Evolutionary conservation across 2,329 filamentous ascomycete species (phyloP), one percentile per base, ranked within the genome.

Genomic region (Apiospora hydei): DNA sequence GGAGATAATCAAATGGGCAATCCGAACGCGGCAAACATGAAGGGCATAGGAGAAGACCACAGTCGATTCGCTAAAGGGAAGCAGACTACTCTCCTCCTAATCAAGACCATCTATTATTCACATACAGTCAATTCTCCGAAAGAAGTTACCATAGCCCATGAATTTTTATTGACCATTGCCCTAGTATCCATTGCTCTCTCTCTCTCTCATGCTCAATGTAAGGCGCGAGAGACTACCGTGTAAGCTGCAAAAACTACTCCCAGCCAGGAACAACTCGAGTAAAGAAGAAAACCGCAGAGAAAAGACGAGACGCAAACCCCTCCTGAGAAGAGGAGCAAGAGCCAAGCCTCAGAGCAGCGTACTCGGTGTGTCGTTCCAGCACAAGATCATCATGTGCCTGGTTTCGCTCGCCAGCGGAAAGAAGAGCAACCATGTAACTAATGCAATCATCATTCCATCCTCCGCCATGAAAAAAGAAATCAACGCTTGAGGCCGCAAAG

Each of bases 231-330:
- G 24, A 53, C 16, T 11, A 7, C n/a, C 16, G 14, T 24, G 10
- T n/a, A n/a, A 11, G 57, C 57, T 64, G 57, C 34, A 38, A 64
- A 41, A 64, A 41, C 34, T 64, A 64, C 57, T 41, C 21, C 34
- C 34, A n/a, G 30, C 16, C 34, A 64, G 34, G 34, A 64, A 64
- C 57, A n/a, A 24, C 57, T 64, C 57, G 34, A 64, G 57, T 41
- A 64, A 26, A 38, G 30, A 61, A 64, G 57, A 64, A 64, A 18
- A 64, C 34, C 34, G 30, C 57, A 41, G n/a, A 4, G 53, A 38
- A 64, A 57, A 64, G 18, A 41, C 57, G 21, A 64, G 57, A 41
- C 57, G 34, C 5, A 5, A 13, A 21, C 34, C 41, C 34, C 34
- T 10, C 57, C 16, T 41, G 1, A 64, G 57, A 64, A 21, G 57